Base-by-base conservation (phyloP, 192 early-diverging fungal species). In the Entomortierella chlamydospora region DNA sequence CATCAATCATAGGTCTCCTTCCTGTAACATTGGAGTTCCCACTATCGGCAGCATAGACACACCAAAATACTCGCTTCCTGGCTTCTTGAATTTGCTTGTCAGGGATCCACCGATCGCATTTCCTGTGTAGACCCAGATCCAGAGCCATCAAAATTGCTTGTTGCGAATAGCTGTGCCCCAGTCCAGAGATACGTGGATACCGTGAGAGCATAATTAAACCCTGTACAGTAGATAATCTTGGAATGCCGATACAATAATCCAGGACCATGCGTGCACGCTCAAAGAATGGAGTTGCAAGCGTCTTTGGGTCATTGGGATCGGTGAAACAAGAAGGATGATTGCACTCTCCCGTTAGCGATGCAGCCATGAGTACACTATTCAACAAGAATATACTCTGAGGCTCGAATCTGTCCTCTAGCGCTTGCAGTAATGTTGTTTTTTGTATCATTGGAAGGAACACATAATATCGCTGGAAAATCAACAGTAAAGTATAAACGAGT, bases 331-430 rank as follows among this genome's bases (percentile, higher is more conserved):
- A 70, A n/a, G 76, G 56, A 37, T 79, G 68, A 10, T 28, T 61
- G 51, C 62, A 70, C 22, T 79, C 76, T 33, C 76, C 76, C 56
- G 68, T 79, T 0, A 79, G 23, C 33, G 76, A 43, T 12, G 76
- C 49, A 4, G 76, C 76, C 68, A 79, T 70, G 54, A 79, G 70
- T 9, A 79, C 68, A n/a, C 61, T 62, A 57, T 79, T 79, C 23
- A 79, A 29, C 51, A 79, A 66, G 41, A 79, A 79, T 52, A 79
- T 79, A 39, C 52, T 79, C 51, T 79, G 76, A 12, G 76, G 76
- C 29, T 79, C 76, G 15, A 79, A 79, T 18, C 76, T 61, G 29
- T 79, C 68, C 52, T 79, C 76, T 25, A 79, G 23, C 15, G 76
- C 76, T 29, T 79, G 74, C 2, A 78, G 56, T 10, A 78, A 20